A percentile compares a stretch with the other conserved stretches of the same genome.
phyloP scores from a whole-genome alignment of 371 early-diverging fungal species.

The Apophysomyces sp. region DNA sequence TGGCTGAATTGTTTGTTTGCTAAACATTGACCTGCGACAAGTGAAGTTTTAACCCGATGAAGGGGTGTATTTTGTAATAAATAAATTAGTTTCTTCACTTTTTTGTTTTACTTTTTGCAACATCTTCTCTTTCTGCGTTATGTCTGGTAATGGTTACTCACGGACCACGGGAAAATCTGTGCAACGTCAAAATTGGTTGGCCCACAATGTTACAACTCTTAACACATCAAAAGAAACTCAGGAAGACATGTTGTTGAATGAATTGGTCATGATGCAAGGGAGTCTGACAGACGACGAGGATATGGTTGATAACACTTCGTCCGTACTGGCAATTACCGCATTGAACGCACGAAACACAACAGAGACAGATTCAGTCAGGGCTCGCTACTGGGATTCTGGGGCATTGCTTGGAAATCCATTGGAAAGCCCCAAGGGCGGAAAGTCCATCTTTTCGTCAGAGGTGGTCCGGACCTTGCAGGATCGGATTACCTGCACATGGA shows the following conservation, averaged over 20 bases:
- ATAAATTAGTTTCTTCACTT: neutral
- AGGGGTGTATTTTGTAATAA: too few relatives aligned
- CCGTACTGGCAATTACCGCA: neutral
- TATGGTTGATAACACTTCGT: neutral
- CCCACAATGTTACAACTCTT: neutral
- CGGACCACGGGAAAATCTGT: neutral
- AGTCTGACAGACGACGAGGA: neutral
- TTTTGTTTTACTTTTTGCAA: neutral
- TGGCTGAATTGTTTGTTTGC: too few relatives aligned
- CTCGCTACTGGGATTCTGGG: neutral
- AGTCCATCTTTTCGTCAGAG: neutral
- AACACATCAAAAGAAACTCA: neutral
- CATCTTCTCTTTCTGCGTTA: too few relatives aligned
- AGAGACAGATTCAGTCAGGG: neutral
- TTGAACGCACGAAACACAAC: neutral
- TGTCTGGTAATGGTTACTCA: neutral
- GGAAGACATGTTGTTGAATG: neutral
- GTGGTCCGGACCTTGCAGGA: neutral
- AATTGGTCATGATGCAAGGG: neutral
- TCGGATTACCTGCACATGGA: neutral
- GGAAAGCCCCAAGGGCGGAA: neutral
- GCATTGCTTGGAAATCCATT: neutral
- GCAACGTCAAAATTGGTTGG: neutral
- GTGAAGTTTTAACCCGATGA: too few relatives aligned
- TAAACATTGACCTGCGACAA: too few relatives aligned